Conservation (phyloP, 768 basidiomycete genomes). For the Calocera viscosa region DNA sequence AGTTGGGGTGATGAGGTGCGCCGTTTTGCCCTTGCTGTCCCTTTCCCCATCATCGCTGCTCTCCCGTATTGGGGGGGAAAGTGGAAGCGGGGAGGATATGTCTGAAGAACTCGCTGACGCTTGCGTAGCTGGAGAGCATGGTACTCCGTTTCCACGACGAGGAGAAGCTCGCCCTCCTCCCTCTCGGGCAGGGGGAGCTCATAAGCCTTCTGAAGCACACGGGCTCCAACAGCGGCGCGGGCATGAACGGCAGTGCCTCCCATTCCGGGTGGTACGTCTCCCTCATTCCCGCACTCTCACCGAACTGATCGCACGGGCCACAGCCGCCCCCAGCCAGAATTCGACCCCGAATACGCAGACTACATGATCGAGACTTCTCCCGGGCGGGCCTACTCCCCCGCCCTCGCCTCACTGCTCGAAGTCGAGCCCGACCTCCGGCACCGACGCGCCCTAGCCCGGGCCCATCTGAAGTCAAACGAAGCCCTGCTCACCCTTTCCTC, state of each 20-base stretch:
- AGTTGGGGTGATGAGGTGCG: conserved; percentile 95
- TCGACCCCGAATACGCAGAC: conserved; percentile 95
- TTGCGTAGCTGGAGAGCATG: conserved; percentile 58
- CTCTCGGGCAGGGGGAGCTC: conserved; percentile 87
- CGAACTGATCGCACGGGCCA: neutral
- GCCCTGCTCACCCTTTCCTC: conserved; percentile 85
- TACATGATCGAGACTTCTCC: conserved; percentile 99
- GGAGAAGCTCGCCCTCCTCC: conserved; percentile 69
- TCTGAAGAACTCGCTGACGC: neutral
- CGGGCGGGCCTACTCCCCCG: conserved; percentile 84
- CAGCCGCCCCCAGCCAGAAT: conserved; percentile 57
- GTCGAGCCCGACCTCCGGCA: conserved; percentile 94
- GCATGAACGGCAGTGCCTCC: conserved; percentile 33
- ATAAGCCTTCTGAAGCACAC: conserved; percentile 60
- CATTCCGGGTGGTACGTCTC: conserved; percentile 2
- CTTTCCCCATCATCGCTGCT: no score
- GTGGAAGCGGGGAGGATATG: no score
- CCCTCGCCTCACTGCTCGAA: conserved; percentile 67
- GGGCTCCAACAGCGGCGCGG: conserved; percentile 52
- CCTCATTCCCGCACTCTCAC: neutral
- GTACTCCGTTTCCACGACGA: conserved; percentile 73
- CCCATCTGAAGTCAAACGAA: conserved; percentile 72
- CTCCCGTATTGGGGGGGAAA: no score
- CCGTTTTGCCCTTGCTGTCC: neutral
- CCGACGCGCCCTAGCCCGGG: conserved; percentile 69